Conservation (phyloP, 2,329 filamentous ascomycete species). For the Ceratocystis harringtonii region DNA sequence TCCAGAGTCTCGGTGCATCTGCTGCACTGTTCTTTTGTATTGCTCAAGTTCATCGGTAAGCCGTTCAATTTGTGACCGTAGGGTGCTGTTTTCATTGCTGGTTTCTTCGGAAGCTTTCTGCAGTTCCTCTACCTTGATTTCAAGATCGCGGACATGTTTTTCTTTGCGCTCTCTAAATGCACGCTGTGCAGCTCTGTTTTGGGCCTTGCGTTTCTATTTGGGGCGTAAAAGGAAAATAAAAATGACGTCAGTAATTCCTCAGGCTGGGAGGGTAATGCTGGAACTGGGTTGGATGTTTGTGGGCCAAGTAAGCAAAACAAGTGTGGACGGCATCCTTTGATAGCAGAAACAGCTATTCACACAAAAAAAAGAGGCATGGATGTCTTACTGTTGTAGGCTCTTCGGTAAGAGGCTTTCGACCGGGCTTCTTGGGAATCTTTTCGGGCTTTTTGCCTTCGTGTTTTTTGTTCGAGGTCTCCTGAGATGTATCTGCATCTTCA, state of each 20-base stretch:
- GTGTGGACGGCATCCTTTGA: not conserved
- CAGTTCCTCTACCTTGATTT: conserved; percentile 59
- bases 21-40: conserved; percentile 72
- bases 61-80: conserved; percentile 78
- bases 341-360: not conserved
- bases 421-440: conserved; percentile 86
- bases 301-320: not conserved
- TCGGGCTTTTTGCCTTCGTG: conserved; percentile 53
- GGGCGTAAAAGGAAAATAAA: not conserved
- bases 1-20: conserved; percentile 30
- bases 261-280: not conserved
- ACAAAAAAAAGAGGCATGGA: conserved; percentile 20
- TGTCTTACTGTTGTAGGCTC: conserved; percentile 81
- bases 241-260: conserved; percentile 1
- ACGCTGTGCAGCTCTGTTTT: conserved; percentile 82
- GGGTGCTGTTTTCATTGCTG: conserved; percentile 69
- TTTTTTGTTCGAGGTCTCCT: conserved; percentile 11
- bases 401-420: conserved; percentile 85
- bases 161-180: conserved; percentile 93
- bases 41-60: conserved; percentile 73
- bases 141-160: conserved; percentile 72
- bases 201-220: conserved; percentile 78
- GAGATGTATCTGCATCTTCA: conserved; percentile 40
- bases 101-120: conserved; percentile 72
- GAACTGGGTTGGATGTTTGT: not conserved